Conservation (phyloP, 2,329 filamentous ascomycete species). For the Aaosphaeria pasadenensis region DNA sequence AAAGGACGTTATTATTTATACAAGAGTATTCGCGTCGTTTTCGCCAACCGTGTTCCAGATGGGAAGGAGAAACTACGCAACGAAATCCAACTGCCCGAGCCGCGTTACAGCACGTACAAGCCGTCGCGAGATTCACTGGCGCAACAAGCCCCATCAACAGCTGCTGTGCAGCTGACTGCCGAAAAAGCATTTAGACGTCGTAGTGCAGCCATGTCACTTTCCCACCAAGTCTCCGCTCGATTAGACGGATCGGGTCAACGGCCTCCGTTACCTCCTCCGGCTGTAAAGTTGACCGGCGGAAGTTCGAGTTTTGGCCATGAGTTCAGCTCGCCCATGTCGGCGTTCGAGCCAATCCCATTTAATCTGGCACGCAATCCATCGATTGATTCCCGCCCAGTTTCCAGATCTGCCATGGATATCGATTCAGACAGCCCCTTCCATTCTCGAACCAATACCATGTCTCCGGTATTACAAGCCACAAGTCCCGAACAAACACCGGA, state of each 20-base stretch:
- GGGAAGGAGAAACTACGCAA: slow-evolving; percentile 90
- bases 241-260: slow-evolving; percentile 20
- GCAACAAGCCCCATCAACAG: slow-evolving; percentile 16
- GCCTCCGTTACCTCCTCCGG: slow-evolving; percentile 29
- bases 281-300: slow-evolving; percentile 28
- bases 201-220: slow-evolving; percentile 28
- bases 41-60: slow-evolving; percentile 93
- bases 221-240: slow-evolving; percentile 24
- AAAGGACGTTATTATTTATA: slow-evolving; percentile 86
- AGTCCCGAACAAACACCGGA: slow-evolving; percentile 12
- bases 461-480: slow-evolving; percentile 12
- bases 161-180: slow-evolving; percentile 16
- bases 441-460: slow-evolving; percentile 20
- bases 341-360: slow-evolving; percentile 55
- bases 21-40: slow-evolving; percentile 89
- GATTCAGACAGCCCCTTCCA: slow-evolving; percentile 17
- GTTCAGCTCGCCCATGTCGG: slow-evolving; percentile 22
- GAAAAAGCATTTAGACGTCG: slow-evolving; percentile 29
- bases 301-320: slow-evolving; percentile 17
- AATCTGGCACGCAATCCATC: slow-evolving; percentile 32
- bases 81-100: slow-evolving; percentile 85
- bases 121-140: slow-evolving; percentile 47
- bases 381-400: slow-evolving; percentile 29
- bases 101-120: slow-evolving; percentile 82
- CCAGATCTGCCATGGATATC: slow-evolving; percentile 31